Evolutionary conservation across 371 early-diverging fungal genomes (phyloP).

Genomic region (Entomophthora muscae): DNA sequence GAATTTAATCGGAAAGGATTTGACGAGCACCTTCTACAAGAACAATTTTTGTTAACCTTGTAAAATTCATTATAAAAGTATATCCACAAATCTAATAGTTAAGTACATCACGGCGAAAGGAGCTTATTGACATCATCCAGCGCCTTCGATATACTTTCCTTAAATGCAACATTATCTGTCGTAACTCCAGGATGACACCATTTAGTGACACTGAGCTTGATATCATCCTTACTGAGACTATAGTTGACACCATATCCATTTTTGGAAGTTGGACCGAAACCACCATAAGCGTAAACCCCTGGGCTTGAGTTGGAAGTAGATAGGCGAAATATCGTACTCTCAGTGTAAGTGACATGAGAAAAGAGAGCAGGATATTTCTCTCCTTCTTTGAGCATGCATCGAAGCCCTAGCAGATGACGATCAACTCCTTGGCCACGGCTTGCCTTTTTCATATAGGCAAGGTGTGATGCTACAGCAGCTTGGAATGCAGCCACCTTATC

Average conservation of each 20-base stretch:
- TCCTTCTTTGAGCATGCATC: constrained; percentile 26
- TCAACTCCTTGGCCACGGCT: constrained; percentile 50
- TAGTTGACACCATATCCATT: constrained; percentile 80
- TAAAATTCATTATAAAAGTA: background rate
- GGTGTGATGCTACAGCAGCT: constrained; percentile 38
- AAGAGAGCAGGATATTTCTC: constrained; percentile 36
- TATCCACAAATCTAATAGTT: background rate
- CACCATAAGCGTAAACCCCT: constrained; percentile 49
- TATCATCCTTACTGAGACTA: constrained; percentile 53
- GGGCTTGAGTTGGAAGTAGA: constrained; percentile 63
- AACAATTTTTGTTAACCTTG: background rate
- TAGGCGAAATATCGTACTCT: constrained; percentile 38
- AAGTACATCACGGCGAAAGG: background rate
- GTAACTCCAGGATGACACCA: constrained; percentile 25
- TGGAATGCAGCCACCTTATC: constrained; percentile 34
- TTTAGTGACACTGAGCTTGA: constrained; percentile 62
- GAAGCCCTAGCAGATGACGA: constrained; percentile 61
- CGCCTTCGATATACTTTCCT: constrained; percentile 29
- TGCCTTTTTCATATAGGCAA: constrained; percentile 43
- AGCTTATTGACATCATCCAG: constrained; percentile 38
- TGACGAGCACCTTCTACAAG: too few species aligned
- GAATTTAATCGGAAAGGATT: background rate
- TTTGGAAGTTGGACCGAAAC: constrained; percentile 56
- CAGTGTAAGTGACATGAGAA: constrained; percentile 38
- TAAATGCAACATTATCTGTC: constrained; percentile 29